Base-by-base conservation (phyloP, 306 rosid species). In the Vigna trinervia region DNA sequence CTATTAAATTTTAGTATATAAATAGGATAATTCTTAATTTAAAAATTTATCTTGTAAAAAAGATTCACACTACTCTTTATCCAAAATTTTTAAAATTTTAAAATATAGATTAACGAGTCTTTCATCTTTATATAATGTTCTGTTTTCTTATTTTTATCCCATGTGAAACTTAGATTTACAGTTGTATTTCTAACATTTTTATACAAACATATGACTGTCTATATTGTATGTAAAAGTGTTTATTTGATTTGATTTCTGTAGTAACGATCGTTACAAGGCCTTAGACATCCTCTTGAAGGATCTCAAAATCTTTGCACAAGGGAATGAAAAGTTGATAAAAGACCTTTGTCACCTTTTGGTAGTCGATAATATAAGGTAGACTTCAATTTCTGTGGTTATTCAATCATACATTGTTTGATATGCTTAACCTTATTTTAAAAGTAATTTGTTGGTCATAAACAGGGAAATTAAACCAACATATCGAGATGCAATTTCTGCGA, bases 251-350 rank as follows among this genome's bases (percentile, higher is more conserved):
- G 38, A 65, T 10, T 61, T 74, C 53, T 38, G 17, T 56, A 85
- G 88, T 5, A 69, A 81, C 0, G 76, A 85, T 26, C 67, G 67
- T 41, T 2, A 3, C 45, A 67, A 26, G 77, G 85, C 85, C 30
- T 6, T 73, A 8, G 83, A 69, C 43, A 81, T 81, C 26, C 85
- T 84, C 26, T 12, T 32, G 34, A 84, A 77, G 65, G 80, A 81
- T 41, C 22, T 84, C 13, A 72, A 84, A 77, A 38, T 77, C 14
- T 81, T 77, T 45, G 6, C 34, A 39, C 15, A 10, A 0, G 32
- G 52, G 11, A 67, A 73, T 60, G 59, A 73, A 50, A 46, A 22
- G 8, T 0, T 77, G 23, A 53, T 50, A 6, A 73, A 43, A 73
- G 80, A 73, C 1, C 41, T 81, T 74, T 36, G 74, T 52, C 62